A percentile compares a stretch with the other conserved stretches of the same genome.
These are phyloP conservation scores for Verticillium isaacii DNA, from an alignment of 2,329 filamentous ascomycete species.

Conservation along the genomic window DNA sequence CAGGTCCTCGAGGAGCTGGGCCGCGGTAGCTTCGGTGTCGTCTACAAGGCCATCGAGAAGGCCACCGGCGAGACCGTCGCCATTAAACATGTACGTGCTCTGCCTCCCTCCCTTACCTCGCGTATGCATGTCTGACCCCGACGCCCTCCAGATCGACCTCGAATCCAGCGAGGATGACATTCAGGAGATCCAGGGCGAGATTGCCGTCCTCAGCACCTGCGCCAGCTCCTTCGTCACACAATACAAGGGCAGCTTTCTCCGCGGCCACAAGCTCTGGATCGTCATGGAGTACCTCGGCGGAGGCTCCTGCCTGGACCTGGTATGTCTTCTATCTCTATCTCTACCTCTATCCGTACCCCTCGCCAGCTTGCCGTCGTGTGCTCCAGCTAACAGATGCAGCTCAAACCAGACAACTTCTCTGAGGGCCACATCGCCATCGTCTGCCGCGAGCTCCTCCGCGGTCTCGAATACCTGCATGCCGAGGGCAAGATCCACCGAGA, in stretches of 20 bases:
- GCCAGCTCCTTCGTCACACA: conserved; percentile 90
- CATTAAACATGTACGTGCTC: conserved; percentile 79
- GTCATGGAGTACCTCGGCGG: conserved; percentile 98
- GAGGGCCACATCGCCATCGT: conserved; percentile 92
- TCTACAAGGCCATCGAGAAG: conserved; percentile 94
- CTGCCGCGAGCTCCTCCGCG: conserved; percentile 83
- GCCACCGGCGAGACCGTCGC: conserved; percentile 88
- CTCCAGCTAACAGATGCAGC: conserved; percentile 43
- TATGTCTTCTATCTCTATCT: conserved; percentile 42
- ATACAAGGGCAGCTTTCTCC: conserved; percentile 94
- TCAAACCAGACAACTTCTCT: conserved; percentile 84
- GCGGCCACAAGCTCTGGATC: conserved; percentile 97
- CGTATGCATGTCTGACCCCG: neutral
- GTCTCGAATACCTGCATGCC: conserved; percentile 86
- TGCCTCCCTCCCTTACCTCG: neutral
- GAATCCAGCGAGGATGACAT: conserved; percentile 99
- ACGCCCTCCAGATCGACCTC: conserved; percentile 74
- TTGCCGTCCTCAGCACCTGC: conserved; percentile 91
- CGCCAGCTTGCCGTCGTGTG: conserved; percentile 5
- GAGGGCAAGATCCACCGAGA: conserved; percentile 96
- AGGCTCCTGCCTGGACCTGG: conserved; percentile 89
- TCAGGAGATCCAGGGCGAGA: conserved; percentile 96
- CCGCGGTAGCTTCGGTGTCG: conserved; percentile 91
- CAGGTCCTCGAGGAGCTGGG: conserved; percentile 95
- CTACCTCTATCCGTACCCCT: no score